Base-by-base conservation (phyloP, 2,329 filamentous ascomycete species). In the Lasiodiplodia gonubiensis region DNA sequence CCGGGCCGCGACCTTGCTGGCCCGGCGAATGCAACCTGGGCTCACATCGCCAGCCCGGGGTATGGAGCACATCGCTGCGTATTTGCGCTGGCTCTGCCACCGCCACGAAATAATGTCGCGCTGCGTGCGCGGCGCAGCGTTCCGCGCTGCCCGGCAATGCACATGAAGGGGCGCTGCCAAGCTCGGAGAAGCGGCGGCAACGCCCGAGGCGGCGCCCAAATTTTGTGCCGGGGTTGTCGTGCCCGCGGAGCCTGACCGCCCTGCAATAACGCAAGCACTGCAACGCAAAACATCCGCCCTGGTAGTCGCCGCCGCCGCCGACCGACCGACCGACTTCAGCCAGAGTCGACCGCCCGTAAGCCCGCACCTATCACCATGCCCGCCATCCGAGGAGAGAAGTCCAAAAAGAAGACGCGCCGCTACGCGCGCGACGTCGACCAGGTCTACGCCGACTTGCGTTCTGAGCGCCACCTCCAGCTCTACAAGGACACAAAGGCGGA, bases 361-460 rank as follows among this genome's bases (percentile, higher is more conserved):
- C 55, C 59, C 64, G n/a, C 52, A 66, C 54, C 67, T 55, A 6
- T 48, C 74, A 76, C 68, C 69, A 85, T 85, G 83, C 83, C 83
- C 69, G 82, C 82, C 68, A 84, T 84, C 70, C 78, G 83, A 67
- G 83, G 83, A 71, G 73, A 79, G 66, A 77, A 84, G 68, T 83
- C 80, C 46, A 83, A 83, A 73, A 81, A 80, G 73, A 83, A 83
- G 78, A 82, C 82, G 69, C 77, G 80, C 57, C 77, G 79, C 55
- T 76, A 81, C 70, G 82, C 74, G 75, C 95, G 95, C 80, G 94
- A 97, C 80, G 85, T 97, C 75, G 95, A 99, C 80, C 94, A 98
- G 82, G 89, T 98, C 79, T 89, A 94, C 76, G 88, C 89, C 71
- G 95, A 99, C 79, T 81, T 97, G 67, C 83, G 86, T 70, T 91